Evolutionary conservation across 805 yeast species (phyloP).

Genomic region (Metschnikowia koreensis): DNA sequence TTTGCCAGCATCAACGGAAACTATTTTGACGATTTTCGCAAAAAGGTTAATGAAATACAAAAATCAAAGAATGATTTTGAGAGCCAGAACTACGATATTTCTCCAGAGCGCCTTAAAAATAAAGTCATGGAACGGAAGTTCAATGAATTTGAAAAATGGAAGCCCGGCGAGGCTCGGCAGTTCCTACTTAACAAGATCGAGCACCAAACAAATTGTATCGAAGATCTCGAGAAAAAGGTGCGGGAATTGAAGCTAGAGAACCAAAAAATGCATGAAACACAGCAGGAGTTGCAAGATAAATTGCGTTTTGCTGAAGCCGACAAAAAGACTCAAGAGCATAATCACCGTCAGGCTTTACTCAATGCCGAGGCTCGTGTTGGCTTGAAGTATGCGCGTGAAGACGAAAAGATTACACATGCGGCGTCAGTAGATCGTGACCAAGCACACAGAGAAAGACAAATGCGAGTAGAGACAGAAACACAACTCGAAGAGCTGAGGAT

Average conservation of each 20-base stretch:
- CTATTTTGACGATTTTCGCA: slow-evolving; percentile 22
- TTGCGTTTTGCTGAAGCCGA: not conserved
- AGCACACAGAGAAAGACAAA: not conserved
- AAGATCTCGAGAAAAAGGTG: slow-evolving; percentile 13
- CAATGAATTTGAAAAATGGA: slow-evolving; percentile 4
- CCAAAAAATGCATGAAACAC: slow-evolving; percentile 3
- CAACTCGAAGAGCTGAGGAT: slow-evolving; percentile 1
- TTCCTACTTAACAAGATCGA: slow-evolving; percentile 13
- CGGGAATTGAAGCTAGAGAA: slow-evolving; percentile 10
- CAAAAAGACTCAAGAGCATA: not conserved
- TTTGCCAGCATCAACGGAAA: slow-evolving; percentile 2
- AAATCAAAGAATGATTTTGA: not conserved
- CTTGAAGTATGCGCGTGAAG: not conserved
- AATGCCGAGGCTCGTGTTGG: not conserved
- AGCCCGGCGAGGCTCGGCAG: slow-evolving; percentile 8
- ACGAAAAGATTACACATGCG: not conserved
- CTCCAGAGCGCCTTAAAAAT: not conserved
- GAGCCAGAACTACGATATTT: not conserved
- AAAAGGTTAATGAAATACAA: slow-evolving; percentile 23
- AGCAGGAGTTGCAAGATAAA: not conserved
- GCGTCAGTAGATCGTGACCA: not conserved
- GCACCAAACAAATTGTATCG: slow-evolving; percentile 14
- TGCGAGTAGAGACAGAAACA: not conserved
- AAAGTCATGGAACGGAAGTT: not conserved
- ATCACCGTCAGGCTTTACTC: not conserved